Base-by-base conservation (phyloP, 805 yeast species). In the Scheffersomyces ergatensis region DNA sequence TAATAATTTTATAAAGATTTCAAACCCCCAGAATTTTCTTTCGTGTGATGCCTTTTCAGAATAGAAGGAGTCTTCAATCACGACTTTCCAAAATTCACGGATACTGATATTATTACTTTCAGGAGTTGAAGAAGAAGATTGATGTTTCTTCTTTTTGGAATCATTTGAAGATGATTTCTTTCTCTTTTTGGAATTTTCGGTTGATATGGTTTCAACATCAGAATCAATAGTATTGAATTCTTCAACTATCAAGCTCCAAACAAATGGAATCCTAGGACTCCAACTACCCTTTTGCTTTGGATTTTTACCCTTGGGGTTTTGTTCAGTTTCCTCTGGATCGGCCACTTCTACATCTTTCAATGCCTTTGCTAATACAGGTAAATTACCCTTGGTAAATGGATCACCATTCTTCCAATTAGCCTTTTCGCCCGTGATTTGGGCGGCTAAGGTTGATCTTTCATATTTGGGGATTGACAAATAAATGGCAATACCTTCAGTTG, bases 1-100 rank as follows among this genome's bases (percentile, higher is more conserved):
- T 32, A 82, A 56, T 40, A 80, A 71, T 38, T 72, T 65, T 32
- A 64, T 70, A 45, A 90, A 80, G 9, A 89, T 75, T 50, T 85
- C 85, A 51, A 90, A 80, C 0, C 97, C 98, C 77, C 88, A 78
- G 60, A 75, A 86, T 58, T 90, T 92, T 42, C 96, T 72, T 59
- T 90, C 97, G 24, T 83, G 78, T 1, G 97, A 89, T 0, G 96
- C 73, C 48, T 82, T 79, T 27, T 78, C 80, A 4, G 86, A 70
- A 50, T 92, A 90, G 44, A 86, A 78, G 3, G 85, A 76, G 51
- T 89, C 93, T 56, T 92, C 97, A 13, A 92, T 77, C 5, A 80
- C 82, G 3, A 74, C 67, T 50, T 80, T 77, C 95, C 96, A 89
- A 58, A 92, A 89, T 39, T 86, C 93, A 34, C 58, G 54, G 35